Evolutionary conservation across 2,329 filamentous ascomycete species (phyloP), one percentile per base, ranked within the genome.

Genomic region (Talaromyces sp.): DNA sequence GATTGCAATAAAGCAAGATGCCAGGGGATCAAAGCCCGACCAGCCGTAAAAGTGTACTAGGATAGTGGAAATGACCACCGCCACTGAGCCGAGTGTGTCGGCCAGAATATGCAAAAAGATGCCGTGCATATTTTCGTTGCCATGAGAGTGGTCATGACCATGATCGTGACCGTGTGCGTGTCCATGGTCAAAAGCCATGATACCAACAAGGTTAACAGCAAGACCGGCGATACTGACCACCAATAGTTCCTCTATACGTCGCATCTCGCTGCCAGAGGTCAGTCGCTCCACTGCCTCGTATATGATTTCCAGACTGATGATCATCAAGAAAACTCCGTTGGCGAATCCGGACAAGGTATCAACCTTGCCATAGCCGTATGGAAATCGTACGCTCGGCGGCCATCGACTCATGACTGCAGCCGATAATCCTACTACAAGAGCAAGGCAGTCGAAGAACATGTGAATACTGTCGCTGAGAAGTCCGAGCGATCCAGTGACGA

Each of bases 381-480:
- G 95, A 69, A 96, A 98, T 21, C 88, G 84, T 64, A 90, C 83
- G 73, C 89, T 96, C 0, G 92, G 90, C 1, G 93, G 92, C 93
- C 95, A 97, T 77, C 98, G 98, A 77, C 91, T 95, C 81, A 96
- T 91, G 5, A 99, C 92, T 1, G 93, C 89, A 31, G 95, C 95
- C 69, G 93, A 89, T 9, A 99, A 82, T 11, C 95, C 95, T 39
- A 99, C 92, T 1, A 91, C 86, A 31, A 99, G 83, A 21, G 93
- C 95, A 39, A 97, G 87, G 69, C 95, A 99, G 77, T 99, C 95
- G 70, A 99, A 98, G 71, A 99, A 93, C 95, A 99, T 99, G 78
- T 99, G 95, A 66, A 99, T 95, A 71, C 93, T 98, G 76, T 99
- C 95, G 68, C 92, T 96, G 18, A 99, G 85, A n/a, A 99, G 83